Evolutionary conservation across 1,284 basidiomycete species (phyloP), one percentile per base, ranked within the genome.

Genomic region (Boletus holoroseus): DNA sequence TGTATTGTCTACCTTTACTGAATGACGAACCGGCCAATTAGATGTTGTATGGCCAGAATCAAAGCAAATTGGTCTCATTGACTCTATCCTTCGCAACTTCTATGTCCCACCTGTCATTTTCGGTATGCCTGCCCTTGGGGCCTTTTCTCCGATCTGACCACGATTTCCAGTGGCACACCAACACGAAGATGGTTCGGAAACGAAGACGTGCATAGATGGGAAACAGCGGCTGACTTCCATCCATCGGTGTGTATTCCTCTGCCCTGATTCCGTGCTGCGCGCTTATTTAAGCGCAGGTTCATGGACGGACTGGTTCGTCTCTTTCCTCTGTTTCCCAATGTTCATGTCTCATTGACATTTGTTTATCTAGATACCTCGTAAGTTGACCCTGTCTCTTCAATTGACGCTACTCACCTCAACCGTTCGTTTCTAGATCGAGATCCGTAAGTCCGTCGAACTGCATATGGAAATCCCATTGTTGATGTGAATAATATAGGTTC

Each of bases 191-290:
- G 85, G 85, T 0, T 69, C 74, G 1, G 83, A 87, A 58, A 72
- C 66, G 0, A 78, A 77, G 53, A 81, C 78, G 0, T 88, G 85
- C 55, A 87, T 89, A 13, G 86, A 88, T 59, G 86, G 86, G 7
- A 89, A 89, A 61, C 86, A 89, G 61, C 71, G 86, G n/a, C 60
- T 88, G 51, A 88, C 87, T 0, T 85, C 83, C 0, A 81, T 89
- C 40, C 75, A 80, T 36, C 70, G 73, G 82, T 82, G 50, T 24
- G 76, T 67, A 13, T 1, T 8, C 28, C 40, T 18, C 20, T 27
- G 42, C 16, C 42, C 3, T 36, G 4, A 0, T 39, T n/a, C 3
- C n/a, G 15, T 15, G 7, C n/a, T 5, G 38, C 7, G 43, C 47
- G 32, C 52, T 62, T 16, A 61, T 41, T 34, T 42, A 15, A 44